Evolutionary conservation across 176 grass and related monocot species (phyloP), one percentile per base, ranked within the genome.

Genomic region (Paspalum notatum): DNA sequence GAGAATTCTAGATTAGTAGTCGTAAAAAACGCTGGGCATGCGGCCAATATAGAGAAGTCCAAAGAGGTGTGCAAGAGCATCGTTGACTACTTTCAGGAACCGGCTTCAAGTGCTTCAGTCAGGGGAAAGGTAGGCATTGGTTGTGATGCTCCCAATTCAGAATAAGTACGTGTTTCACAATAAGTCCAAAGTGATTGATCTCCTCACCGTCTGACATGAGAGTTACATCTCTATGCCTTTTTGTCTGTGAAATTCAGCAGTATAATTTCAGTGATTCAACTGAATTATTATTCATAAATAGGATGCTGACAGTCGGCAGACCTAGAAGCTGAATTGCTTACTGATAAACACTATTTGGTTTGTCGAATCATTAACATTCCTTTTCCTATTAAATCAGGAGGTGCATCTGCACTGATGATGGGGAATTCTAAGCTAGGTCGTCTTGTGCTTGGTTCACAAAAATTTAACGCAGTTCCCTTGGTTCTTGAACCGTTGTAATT

Each of bases 11-110:
- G 85, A 61, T 57, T 97, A 72, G 85, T 92, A 75, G 75, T 90
- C 25, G 72, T 94, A 26, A 94, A 87, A 58, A 91, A 92, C 43
- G 87, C 91, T 53, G 91, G 94, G 56, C 94, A 97, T 66, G 94
- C 94, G 32, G 87, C 90, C 48, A 97, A 94, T 81, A 77, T 97
- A 72, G 94, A 97, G 66, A 97, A 94, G 71, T 25, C 80, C 14
- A 88, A 84, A 80, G 85, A 90, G 52, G 69, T 97, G 41, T 90
- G 87, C 80, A 81, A 85, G 67, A 84, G 83, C 25, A 87, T 97
- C 66, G 48, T 84, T 10, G 24, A 80, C 0, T 92, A 87, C 44
- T 82, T 93, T 39, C 50, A 43, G 62, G 66, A 90, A 69, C 45
- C 76, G 2, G 60, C 11, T 53, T 39, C 21, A 2, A 21, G 57